These are phyloP conservation scores for Ophiostoma piceae DNA, from an alignment of 2,329 filamentous ascomycete species.

Conservation along the genomic window DNA sequence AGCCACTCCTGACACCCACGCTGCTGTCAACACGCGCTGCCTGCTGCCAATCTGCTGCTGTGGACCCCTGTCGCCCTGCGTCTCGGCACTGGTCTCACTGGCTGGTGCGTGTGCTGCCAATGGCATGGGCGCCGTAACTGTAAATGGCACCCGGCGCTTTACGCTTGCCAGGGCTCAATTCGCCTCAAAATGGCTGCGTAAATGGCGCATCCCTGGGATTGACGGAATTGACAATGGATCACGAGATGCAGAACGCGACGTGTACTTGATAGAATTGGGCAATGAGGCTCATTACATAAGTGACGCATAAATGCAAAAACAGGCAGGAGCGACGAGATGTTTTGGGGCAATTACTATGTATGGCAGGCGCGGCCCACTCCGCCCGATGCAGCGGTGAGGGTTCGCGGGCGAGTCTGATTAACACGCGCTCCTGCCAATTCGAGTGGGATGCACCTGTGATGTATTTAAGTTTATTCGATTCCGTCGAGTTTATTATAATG, in stretches of 20 bases:
- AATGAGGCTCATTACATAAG: not conserved
- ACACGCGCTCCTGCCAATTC: not conserved
- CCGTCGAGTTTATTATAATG: too few species aligned
- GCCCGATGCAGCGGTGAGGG: constrained; percentile 11
- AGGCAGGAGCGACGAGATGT: not conserved
- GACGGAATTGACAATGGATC: not conserved
- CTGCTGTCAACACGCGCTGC: not conserved
- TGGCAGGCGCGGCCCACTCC: constrained; percentile 7
- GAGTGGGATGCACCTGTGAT: constrained; percentile 4
- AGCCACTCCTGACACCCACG: not conserved
- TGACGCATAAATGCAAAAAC: not conserved
- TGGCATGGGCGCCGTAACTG: not conserved
- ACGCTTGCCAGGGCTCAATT: not conserved
- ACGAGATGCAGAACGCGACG: not conserved
- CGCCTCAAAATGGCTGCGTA: not conserved
- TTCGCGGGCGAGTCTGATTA: not conserved
- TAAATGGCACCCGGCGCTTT: constrained; percentile 11
- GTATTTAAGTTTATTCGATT: not conserved
- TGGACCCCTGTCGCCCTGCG: constrained; percentile 12
- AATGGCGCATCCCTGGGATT: not conserved
- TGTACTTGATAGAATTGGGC: not conserved
- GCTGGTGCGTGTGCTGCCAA: not conserved
- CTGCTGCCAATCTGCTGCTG: constrained; percentile 5
- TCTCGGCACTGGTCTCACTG: constrained; percentile 13
- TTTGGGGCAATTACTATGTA: not conserved